Evolutionary conservation across 2,329 filamentous ascomycete genomes (phyloP), one percentile per base, ranked within the genome.

Genomic region (Penicillium nordicum): DNA sequence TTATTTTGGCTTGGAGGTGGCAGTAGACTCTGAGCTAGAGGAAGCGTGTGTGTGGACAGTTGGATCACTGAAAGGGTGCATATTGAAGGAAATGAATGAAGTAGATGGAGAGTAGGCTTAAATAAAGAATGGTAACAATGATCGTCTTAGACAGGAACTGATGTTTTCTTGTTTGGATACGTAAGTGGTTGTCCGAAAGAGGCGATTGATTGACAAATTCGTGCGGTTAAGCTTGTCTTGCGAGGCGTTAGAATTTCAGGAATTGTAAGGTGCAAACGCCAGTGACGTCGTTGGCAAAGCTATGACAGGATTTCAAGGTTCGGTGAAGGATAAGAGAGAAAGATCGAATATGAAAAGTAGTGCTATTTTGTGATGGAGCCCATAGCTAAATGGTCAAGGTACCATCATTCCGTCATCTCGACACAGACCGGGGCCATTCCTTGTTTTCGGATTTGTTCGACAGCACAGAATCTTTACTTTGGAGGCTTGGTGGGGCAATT

Each of bases 41-140:
- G 69, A 69, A 42, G 69, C 67, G 58, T 67, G 48, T n/a, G 68
- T 54, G 49, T 68, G 67, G 37, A 57, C 57, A 25, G 67, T 68
- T 21, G 60, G 57, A 60, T 71, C 66, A 56, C 50, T 66, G 61
- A 66, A 71, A 34, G 69, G 67, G 58, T 60, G 65, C 68, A 71
- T 70, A 21, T 36, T 67, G 51, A 12, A 53, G 38, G 36, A 2
- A 27, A n/a, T 27, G 25, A 27, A n/a, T 27, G 25, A 44, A 32
- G 55, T 23, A 47, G 50, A 38, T 11, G 45, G 40, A 43, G 37
- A 42, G 41, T 14, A 44, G 5, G 14, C 53, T 55, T 55, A 50
- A 58, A 55, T 50, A 57, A 51, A 50, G 21, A 50, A 50, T 30
- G 34, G 27, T 18, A 49, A 38, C 27, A 53, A 36, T 27, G 48